Evolutionary conservation across 2,329 filamentous ascomycete species (phyloP), one percentile per base, ranked within the genome.

Genomic region (Penicillium capsulatum): DNA sequence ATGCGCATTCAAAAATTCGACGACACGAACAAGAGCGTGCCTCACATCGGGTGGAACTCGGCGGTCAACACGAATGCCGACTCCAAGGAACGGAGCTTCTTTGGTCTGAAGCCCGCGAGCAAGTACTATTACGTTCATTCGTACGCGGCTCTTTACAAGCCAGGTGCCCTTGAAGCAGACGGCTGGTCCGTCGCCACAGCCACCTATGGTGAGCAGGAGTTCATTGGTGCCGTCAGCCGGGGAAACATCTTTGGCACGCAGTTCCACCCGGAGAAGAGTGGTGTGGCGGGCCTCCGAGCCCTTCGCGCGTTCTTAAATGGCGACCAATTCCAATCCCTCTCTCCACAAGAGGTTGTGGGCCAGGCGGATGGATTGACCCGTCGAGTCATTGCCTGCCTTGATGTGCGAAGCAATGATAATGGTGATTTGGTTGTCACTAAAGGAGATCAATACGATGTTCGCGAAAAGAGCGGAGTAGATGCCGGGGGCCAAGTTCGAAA

Each of bases 111-210:
- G 17, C 82, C 86, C 1, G 75, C 76, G 37, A 94, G 86, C 60
- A 98, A 97, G 67, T 98, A 98, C 73, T 98, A 98, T 71, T 98
- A 98, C 61, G 91, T 98, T 40, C 92, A 98, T 73, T 90, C 88
- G 2, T 98, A 92, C 68, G 90, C 89, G 42, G 83, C 81, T 17
- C 83, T 83, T 3, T 95, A 96, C 63, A 68, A 69, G 36, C 67
- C 77, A 31, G 86, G 84, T 24, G 75, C 83, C 50, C 74, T 96
- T 9, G 89, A 96, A 66, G 73, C 73, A 39, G 76, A 84, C 22
- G 92, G 91, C 17, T 98, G 92, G 91, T 80, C 81, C 7, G 84
- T 97, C n/a, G 92, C 92, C 1, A 94, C 86, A 2, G 90, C 83
- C 13, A 81, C 78, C 11, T 98, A 98, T 64, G 90, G 90, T 20